A percentile compares a stretch with the other conserved stretches of the same genome.
phyloP scores from a whole-genome alignment of 2,329 filamentous ascomycete species.

The Fusarium begoniae region DNA sequence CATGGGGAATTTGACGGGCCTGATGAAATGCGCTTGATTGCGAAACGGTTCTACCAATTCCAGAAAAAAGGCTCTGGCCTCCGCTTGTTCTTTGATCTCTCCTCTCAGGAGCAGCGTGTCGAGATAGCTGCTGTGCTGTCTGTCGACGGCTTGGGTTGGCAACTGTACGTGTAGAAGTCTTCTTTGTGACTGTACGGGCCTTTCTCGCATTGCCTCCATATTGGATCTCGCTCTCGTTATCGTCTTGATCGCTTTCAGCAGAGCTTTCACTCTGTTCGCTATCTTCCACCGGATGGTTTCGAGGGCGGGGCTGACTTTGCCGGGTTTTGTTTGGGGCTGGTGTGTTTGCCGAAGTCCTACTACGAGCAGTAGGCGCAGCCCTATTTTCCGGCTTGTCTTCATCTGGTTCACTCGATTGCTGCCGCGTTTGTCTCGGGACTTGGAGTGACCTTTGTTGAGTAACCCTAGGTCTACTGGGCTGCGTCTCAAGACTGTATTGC shows the following conservation, averaged over 20 bases:
- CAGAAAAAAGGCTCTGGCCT: conserved; percentile 15
- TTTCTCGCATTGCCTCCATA: background rate
- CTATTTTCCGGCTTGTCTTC: background rate
- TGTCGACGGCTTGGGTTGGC: background rate
- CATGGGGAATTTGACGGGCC: conserved; percentile 1
- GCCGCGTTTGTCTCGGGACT: background rate
- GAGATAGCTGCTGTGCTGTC: background rate
- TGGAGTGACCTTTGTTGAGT: background rate
- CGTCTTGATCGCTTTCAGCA: background rate
- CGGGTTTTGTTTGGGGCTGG: conserved; percentile 26
- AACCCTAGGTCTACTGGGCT: background rate
- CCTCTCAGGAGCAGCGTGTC: background rate
- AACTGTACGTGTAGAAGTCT: background rate
- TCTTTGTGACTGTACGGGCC: background rate
- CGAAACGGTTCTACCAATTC: background rate
- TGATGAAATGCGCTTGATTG: conserved; percentile 6
- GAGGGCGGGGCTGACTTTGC: background rate
- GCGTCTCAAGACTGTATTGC: background rate
- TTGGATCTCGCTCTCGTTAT: background rate
- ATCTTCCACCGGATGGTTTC: background rate
- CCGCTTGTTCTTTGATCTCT: background rate
- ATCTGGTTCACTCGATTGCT: background rate
- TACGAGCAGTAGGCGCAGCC: background rate
- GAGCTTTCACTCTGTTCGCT: background rate
- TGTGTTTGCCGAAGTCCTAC: conserved; percentile 30